Evolutionary conservation across 495 filamentous ascomycete genomes (phyloP).

Genomic region (Penicillium coprophilum): DNA sequence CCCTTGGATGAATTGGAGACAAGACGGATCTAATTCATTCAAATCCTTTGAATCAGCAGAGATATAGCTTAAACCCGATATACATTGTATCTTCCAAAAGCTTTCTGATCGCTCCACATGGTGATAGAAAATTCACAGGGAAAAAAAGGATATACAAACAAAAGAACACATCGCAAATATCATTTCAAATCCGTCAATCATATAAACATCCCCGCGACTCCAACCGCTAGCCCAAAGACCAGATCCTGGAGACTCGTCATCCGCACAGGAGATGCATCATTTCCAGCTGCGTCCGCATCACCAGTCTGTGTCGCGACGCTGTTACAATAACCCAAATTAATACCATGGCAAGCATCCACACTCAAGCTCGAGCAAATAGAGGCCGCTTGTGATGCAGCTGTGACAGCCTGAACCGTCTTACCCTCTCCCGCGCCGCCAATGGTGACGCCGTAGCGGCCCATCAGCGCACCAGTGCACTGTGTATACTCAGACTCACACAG

Average conservation of each 20-base stretch:
- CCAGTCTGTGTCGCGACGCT: constrained; percentile 35
- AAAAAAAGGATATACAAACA: constrained; percentile 11
- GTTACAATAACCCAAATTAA: constrained; percentile 56
- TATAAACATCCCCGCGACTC: constrained; percentile 46
- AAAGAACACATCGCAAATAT: constrained; percentile 5
- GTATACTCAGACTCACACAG: constrained; percentile 64
- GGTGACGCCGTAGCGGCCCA: constrained; percentile 49
- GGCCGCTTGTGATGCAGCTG: constrained; percentile 51
- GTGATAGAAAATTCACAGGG: constrained; percentile 2
- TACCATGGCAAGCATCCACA: constrained; percentile 56
- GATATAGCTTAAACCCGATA: background rate
- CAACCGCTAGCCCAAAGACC: constrained; percentile 42
- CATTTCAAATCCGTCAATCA: constrained; percentile 30
- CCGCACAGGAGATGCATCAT: constrained; percentile 28
- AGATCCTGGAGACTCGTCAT: constrained; percentile 42
- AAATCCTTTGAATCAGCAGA: background rate
- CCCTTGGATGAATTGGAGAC: background rate
- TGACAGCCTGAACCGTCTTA: constrained; percentile 62
- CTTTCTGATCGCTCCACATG: background rate
- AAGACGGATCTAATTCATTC: background rate
- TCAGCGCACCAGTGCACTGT: constrained; percentile 60
- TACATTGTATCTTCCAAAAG: background rate
- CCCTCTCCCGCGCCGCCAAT: constrained; percentile 49
- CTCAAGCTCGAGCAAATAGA: constrained; percentile 68
- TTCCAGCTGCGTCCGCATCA: constrained; percentile 35